A percentile compares a stretch with the other conserved stretches of the same genome.
These are phyloP conservation scores for Mortierella sp. DNA, from an alignment of 371 early-diverging fungal species.

Conservation along the genomic window DNA sequence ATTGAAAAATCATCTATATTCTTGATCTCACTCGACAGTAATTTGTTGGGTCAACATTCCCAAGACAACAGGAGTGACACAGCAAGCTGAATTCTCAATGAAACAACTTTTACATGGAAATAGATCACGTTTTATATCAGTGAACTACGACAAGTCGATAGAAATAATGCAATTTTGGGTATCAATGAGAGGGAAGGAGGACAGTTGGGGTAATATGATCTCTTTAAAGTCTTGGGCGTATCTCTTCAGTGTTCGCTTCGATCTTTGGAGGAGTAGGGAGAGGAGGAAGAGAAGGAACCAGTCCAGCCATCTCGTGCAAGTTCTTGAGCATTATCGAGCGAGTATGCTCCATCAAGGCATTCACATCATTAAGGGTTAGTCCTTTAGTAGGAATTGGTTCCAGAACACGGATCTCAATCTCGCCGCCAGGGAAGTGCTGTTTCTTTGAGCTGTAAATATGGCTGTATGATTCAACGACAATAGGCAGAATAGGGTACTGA, in stretches of 20 bases:
- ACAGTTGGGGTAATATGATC: background rate
- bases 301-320: conserved; percentile 69
- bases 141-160: too few relatives aligned
- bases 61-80: too few relatives aligned
- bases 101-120: too few relatives aligned
- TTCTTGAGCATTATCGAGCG: conserved; percentile 79
- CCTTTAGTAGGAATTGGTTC: conserved; percentile 81
- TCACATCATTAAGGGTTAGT: conserved; percentile 72
- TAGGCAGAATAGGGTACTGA: conserved; percentile 89
- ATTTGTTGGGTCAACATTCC: too few relatives aligned
- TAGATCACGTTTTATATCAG: too few relatives aligned
- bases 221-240: background rate
- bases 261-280: conserved; percentile 1
- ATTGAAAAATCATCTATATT: too few relatives aligned
- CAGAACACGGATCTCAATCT: conserved; percentile 80
- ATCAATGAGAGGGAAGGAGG: background rate
- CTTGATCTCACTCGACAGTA: too few relatives aligned
- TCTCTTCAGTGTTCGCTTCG: background rate
- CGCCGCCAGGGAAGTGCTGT: conserved; percentile 76
- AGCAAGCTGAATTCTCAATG: background rate
- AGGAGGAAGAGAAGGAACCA: background rate
- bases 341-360: conserved; percentile 70
- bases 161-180: too few relatives aligned
- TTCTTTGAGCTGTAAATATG: conserved; percentile 76
- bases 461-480: conserved; percentile 86